phyloP scores from a whole-genome alignment of 306 rosid genomes.

The Delonix regia region DNA sequence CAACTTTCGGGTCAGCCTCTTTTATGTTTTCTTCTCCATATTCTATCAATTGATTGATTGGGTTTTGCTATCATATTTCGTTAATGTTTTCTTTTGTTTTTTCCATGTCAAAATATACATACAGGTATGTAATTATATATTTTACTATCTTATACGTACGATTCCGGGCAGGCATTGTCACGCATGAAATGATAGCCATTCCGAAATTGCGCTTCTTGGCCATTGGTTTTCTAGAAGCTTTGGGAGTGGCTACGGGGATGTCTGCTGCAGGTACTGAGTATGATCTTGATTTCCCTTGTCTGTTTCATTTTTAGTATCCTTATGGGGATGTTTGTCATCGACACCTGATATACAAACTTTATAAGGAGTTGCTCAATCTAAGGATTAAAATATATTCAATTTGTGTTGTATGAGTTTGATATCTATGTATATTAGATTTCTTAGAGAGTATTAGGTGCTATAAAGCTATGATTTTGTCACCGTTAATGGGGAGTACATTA shows the following conservation, averaged over 20 bases:
- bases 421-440: background rate
- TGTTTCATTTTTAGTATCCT: background rate
- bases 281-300: background rate
- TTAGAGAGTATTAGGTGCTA: background rate
- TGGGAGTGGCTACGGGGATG: constrained; percentile 86
- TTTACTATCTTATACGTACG: constrained; percentile 61
- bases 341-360: background rate
- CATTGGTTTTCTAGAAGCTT: constrained; percentile 80
- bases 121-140: constrained; percentile 75
- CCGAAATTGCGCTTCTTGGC: constrained; percentile 71
- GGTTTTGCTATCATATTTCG: background rate
- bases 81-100: background rate
- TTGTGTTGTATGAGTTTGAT: constrained; percentile 20
- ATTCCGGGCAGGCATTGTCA: constrained; percentile 72
- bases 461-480: background rate
- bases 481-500: background rate
- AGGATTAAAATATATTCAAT: background rate
- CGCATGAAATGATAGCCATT: constrained; percentile 73
- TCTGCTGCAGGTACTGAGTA: constrained; percentile 70
- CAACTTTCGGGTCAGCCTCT: constrained; percentile 68
- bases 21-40: background rate
- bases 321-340: background rate
- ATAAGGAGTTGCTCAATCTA: background rate
- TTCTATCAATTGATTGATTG: background rate
- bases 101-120: too few species aligned